Conservation (phyloP, 768 basidiomycete species). For the Amanita pseudoporphyria region DNA sequence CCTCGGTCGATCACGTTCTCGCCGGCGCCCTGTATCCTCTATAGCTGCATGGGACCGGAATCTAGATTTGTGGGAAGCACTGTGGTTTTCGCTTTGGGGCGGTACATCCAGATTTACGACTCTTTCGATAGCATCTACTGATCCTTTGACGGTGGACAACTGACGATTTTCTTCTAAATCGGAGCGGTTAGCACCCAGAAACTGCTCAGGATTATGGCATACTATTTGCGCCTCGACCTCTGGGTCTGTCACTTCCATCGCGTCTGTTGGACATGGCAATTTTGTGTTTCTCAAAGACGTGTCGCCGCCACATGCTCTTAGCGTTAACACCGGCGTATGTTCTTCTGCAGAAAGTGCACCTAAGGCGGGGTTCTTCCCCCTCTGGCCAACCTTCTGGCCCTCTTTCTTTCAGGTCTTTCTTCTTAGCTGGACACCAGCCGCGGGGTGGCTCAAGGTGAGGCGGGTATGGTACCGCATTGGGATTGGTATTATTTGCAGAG, state of each 20-base stretch:
- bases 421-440: slow-evolving; percentile 83
- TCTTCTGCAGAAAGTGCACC: slow-evolving; percentile 79
- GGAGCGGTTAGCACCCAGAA: not conserved
- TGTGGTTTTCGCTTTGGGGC: slow-evolving; percentile 27
- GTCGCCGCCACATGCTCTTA: slow-evolving; percentile 86
- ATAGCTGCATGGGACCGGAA: slow-evolving; percentile 28
- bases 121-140: slow-evolving; percentile 32
- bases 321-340: slow-evolving; percentile 83
- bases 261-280: slow-evolving; percentile 84
- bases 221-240: slow-evolving; percentile 61
- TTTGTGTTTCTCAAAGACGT: slow-evolving; percentile 86
- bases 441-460: slow-evolving; percentile 72
- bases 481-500: slow-evolving; percentile 32
- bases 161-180: slow-evolving; percentile 50
- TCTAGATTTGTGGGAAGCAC: slow-evolving; percentile 31
- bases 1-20: slow-evolving; percentile 15
- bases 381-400: slow-evolving; percentile 69
- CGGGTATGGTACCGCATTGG: slow-evolving; percentile 59
- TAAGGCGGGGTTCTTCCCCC: slow-evolving; percentile 68
- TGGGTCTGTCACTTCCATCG: slow-evolving; percentile 54
- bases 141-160: slow-evolving; percentile 13
- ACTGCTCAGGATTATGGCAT: slow-evolving; percentile 19
- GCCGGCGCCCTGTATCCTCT: slow-evolving; percentile 13
- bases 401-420: slow-evolving; percentile 64
- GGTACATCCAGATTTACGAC: slow-evolving; percentile 30